Percentiles rank a stretch among this genome's conserved stretches.
These are phyloP conservation scores for Leptosphaerulina australis DNA, from an alignment of 2,329 filamentous ascomycete species.

Conservation along the genomic window DNA sequence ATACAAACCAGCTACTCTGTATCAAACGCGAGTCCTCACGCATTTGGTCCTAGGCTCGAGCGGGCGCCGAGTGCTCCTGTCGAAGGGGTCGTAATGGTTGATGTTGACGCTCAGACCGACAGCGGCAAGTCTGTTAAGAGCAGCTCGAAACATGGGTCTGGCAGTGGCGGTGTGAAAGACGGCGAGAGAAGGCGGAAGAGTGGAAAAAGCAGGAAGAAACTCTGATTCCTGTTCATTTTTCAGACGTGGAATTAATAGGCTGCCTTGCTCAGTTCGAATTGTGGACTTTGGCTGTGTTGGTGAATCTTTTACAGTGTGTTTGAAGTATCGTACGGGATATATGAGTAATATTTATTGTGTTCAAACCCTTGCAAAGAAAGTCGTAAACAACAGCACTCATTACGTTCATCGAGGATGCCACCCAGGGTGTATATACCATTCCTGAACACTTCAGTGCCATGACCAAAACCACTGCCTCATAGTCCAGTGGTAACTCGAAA, in stretches of 20 bases:
- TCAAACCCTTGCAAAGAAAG: too few species aligned
- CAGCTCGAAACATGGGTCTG: conserved; percentile 19
- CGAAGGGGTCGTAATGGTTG: conserved; percentile 19
- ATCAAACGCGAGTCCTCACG: conserved; percentile 21
- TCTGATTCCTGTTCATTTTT: background rate
- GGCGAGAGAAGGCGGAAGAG: conserved; percentile 36
- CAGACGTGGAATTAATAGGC: too few species aligned
- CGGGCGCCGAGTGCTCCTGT: conserved; percentile 16
- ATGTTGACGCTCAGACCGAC: conserved; percentile 27
- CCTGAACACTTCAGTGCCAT: background rate
- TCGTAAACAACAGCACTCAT: too few species aligned
- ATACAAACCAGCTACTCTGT: conserved; percentile 33
- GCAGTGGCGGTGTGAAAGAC: conserved; percentile 28
- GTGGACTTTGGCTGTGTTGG: too few species aligned
- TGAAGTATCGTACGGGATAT: too few species aligned
- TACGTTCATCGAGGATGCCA: too few species aligned
- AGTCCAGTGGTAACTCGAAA: conserved; percentile 7
- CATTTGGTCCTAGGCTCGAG: conserved; percentile 17
- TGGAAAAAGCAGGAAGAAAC: conserved; percentile 24
- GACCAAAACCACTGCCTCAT: conserved; percentile 58
- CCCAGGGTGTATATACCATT: background rate
- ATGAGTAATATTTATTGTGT: too few species aligned
- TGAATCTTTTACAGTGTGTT: too few species aligned
- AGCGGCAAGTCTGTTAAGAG: conserved; percentile 26
- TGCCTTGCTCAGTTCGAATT: too few species aligned